Percentiles rank a stretch among this genome's conserved stretches.
These are phyloP conservation scores for Marasmius sp. DNA, from an alignment of 1,284 basidiomycete species.

Conservation along the genomic window DNA sequence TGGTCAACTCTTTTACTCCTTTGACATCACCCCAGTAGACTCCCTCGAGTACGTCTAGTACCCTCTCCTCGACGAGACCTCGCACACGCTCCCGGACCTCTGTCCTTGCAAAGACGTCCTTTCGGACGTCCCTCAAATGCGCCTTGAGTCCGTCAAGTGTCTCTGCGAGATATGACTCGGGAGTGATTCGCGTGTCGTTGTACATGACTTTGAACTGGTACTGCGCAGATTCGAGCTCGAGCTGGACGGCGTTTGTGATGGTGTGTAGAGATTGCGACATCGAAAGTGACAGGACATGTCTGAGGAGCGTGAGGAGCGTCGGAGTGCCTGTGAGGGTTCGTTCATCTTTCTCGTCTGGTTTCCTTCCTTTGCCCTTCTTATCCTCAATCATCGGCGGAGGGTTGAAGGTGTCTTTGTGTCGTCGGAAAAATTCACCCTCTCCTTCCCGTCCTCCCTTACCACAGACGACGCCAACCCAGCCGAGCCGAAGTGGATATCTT, in stretches of 20 bases:
- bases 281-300: conserved; percentile 34
- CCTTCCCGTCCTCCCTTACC: conserved; percentile 65
- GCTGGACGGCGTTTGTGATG: conserved; percentile 94
- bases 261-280: conserved; percentile 96
- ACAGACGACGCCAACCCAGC: conserved; percentile 93
- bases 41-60: conserved; percentile 96
- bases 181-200: conserved; percentile 92
- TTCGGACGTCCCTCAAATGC: conserved; percentile 85
- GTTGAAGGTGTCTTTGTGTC: conserved; percentile 32
- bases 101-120: conserved; percentile 82
- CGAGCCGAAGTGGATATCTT: conserved; percentile 95
- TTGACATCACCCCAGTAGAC: conserved; percentile 92
- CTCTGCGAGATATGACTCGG: conserved; percentile 98
- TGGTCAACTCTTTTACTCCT: conserved; percentile 69
- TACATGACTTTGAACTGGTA: conserved; percentile 99
- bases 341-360: conserved; percentile 80
- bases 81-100: conserved; percentile 89
- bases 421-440: conserved; percentile 72
- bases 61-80: conserved; percentile 90
- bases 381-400: conserved; percentile 84
- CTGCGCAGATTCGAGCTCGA: conserved; percentile 93
- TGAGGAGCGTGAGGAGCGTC: background rate
- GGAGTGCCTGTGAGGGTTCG: conserved; percentile 15
- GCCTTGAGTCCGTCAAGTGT: conserved; percentile 92
- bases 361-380: conserved; percentile 39